phyloP scores from a whole-genome alignment of 2,329 filamentous ascomycete species.

The Alternaria brassicicola region DNA sequence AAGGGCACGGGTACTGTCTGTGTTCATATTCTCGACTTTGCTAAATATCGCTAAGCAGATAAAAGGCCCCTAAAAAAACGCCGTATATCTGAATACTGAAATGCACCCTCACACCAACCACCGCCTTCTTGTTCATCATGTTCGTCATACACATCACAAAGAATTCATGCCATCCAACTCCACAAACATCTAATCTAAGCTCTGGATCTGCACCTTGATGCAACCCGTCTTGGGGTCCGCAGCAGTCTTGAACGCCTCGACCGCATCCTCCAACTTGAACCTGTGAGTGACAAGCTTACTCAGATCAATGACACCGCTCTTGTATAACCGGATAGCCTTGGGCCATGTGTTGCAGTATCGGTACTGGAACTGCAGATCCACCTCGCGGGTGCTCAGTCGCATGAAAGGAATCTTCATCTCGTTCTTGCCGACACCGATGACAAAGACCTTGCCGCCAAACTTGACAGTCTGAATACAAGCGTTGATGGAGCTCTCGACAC shows the following conservation, averaged over 20 bases:
- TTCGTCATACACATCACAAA: neutral
- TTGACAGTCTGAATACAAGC: slow-evolving; percentile 88
- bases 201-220: slow-evolving; percentile 98
- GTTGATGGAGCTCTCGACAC: slow-evolving; percentile 86
- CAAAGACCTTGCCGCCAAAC: slow-evolving; percentile 96
- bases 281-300: slow-evolving; percentile 84
- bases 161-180: neutral
- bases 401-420: slow-evolving; percentile 97
- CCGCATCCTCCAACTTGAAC: slow-evolving; percentile 81
- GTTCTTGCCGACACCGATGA: slow-evolving; percentile 93
- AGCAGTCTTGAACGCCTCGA: slow-evolving; percentile 88
- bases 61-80: neutral
- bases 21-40: neutral
- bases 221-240: slow-evolving; percentile 87
- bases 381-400: slow-evolving; percentile 85
- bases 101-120: neutral
- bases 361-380: slow-evolving; percentile 97
- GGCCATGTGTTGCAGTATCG: slow-evolving; percentile 97
- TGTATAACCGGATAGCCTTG: slow-evolving; percentile 83
- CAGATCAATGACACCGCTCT: slow-evolving; percentile 83
- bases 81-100: neutral
- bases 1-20: neutral
- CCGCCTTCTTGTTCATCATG: neutral
- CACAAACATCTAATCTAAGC: slow-evolving; percentile 44
- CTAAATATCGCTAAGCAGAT: neutral